phyloP scores from a whole-genome alignment of 176 grass and related monocot species.

The Rhipidocladum racemiflorum region DNA sequence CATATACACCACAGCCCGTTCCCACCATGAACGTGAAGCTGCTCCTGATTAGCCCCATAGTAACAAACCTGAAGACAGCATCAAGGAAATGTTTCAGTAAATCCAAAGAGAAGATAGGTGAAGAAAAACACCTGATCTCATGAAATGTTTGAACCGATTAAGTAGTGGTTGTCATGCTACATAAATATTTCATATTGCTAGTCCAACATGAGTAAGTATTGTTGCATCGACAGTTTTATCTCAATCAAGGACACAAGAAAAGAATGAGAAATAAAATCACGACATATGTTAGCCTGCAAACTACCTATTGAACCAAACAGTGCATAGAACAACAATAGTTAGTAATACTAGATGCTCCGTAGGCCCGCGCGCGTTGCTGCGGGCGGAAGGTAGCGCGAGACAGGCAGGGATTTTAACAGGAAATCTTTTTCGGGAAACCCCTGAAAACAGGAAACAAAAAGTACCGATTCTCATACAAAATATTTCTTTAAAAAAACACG shows the following conservation, averaged over 20 bases:
- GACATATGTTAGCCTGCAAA: neutral
- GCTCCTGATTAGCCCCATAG: conserved; percentile 49
- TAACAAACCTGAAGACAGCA: neutral
- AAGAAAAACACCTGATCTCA: neutral
- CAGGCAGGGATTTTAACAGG: too few relatives aligned
- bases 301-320: neutral
- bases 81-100: neutral
- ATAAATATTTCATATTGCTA: neutral
- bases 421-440: too few relatives aligned
- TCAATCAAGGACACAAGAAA: neutral
- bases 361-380: too few relatives aligned
- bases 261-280: neutral
- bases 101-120: neutral
- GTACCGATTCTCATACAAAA: too few relatives aligned
- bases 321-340: neutral
- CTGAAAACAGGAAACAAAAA: too few relatives aligned
- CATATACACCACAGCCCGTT: conserved; percentile 43
- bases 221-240: neutral
- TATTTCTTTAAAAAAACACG: too few relatives aligned
- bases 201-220: neutral
- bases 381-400: too few relatives aligned
- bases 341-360: too few relatives aligned
- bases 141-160: neutral
- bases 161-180: neutral
- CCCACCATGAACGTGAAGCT: conserved; percentile 51